Evolutionary conservation across 2,329 filamentous ascomycete species (phyloP).

Genomic region (Daldinia sp.): DNA sequence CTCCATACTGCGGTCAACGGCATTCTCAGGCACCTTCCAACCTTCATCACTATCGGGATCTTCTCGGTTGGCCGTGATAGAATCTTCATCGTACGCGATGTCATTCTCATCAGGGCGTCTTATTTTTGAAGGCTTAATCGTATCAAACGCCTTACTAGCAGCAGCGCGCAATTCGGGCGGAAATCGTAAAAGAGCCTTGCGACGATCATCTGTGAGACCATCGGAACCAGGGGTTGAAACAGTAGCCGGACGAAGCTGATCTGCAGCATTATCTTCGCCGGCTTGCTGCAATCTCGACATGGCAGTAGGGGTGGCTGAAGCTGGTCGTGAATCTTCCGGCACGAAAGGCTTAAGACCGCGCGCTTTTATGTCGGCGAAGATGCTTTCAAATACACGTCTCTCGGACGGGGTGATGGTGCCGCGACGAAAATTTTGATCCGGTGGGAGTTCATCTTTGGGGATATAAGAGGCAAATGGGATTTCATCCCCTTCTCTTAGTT

Average conservation of each 20-base stretch:
- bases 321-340: slow-evolving; percentile 26
- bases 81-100: slow-evolving; percentile 22
- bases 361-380: slow-evolving; percentile 69
- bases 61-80: neutral
- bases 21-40: slow-evolving; percentile 44
- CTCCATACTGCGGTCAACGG: slow-evolving; percentile 50
- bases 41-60: slow-evolving; percentile 30
- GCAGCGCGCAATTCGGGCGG: slow-evolving; percentile 57
- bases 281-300: slow-evolving; percentile 51
- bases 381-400: slow-evolving; percentile 61
- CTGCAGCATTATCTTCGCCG: slow-evolving; percentile 43
- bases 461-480: slow-evolving; percentile 66
- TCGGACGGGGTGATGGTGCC: slow-evolving; percentile 70
- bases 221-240: slow-evolving; percentile 40
- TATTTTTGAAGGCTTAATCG: slow-evolving; percentile 41
- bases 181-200: slow-evolving; percentile 55
- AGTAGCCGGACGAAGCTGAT: slow-evolving; percentile 35
- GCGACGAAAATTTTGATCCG: slow-evolving; percentile 47
- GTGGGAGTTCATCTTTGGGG: slow-evolving; percentile 37
- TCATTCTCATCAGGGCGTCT: neutral
- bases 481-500: slow-evolving; percentile 50
- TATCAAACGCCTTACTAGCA: slow-evolving; percentile 55
- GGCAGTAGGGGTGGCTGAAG: slow-evolving; percentile 39
- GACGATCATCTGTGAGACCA: slow-evolving; percentile 50
- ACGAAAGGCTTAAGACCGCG: slow-evolving; percentile 47